Conservation (phyloP, 352 stramenopile genomes). For the Globisporangium apiculatum region DNA sequence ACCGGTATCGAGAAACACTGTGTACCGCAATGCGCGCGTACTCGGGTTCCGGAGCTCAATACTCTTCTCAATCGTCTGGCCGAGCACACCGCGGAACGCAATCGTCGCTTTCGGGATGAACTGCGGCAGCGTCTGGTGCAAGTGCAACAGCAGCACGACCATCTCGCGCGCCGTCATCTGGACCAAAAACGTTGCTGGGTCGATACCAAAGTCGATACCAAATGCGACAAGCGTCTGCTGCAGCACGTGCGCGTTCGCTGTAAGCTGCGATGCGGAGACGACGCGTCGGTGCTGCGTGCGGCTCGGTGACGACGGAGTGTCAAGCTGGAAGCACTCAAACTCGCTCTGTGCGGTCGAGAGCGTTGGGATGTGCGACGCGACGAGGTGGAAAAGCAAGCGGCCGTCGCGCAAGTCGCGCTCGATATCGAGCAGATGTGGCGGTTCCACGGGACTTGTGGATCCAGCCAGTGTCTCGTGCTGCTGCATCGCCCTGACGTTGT, state of each 20-base stretch:
- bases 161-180: conserved; percentile 61
- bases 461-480: too few relatives aligned
- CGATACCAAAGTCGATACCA: conserved; percentile 77
- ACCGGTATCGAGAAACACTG: conserved; percentile 77
- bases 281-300: conserved; percentile 9
- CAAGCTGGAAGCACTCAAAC: conserved; percentile 62
- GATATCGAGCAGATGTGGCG: conserved; percentile 48
- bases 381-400: conserved; percentile 76
- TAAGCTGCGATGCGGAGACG: conserved; percentile 23
- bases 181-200: conserved; percentile 37
- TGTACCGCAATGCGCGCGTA: conserved; percentile 73
- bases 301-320: neutral
- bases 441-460: neutral
- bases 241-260: conserved; percentile 52
- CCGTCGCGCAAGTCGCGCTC: conserved; percentile 58
- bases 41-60: conserved; percentile 93
- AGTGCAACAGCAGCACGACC: conserved; percentile 83
- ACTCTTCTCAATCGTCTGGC: conserved; percentile 83
- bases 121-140: conserved; percentile 88
- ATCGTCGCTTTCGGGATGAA: conserved; percentile 92
- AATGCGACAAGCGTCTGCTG: conserved; percentile 58
- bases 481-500: conserved; percentile 32
- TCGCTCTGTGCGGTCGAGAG: conserved; percentile 54
- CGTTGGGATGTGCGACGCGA: conserved; percentile 84
- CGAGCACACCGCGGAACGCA: conserved; percentile 87